Percentiles rank a stretch among this genome's conserved stretches.
These are phyloP conservation scores for Lipomyces mesembrius DNA, from an alignment of 805 yeast species.

Conservation along the genomic window DNA sequence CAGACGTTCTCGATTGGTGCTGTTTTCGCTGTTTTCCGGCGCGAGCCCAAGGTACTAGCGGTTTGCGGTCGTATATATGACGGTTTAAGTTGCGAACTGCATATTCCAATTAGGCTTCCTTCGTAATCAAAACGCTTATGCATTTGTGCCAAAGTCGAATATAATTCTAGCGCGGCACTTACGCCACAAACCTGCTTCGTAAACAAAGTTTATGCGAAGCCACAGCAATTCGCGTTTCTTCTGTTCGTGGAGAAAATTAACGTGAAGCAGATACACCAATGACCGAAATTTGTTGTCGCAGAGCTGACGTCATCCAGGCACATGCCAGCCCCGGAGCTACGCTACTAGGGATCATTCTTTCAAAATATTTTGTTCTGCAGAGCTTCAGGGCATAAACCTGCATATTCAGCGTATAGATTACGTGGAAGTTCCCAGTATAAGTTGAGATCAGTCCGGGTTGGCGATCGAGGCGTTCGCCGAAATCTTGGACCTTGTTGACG, in stretches of 20 bases:
- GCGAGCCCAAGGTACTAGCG: not conserved
- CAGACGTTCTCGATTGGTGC: slow-evolving; percentile 18
- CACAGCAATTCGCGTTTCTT: too few species aligned
- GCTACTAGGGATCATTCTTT: not conserved
- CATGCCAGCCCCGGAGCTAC: slow-evolving; percentile 2
- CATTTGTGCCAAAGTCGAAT: too few species aligned
- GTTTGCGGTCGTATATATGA: not conserved
- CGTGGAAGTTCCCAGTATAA: not conserved
- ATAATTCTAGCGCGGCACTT: too few species aligned
- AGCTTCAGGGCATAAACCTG: not conserved
- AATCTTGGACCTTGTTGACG: not conserved
- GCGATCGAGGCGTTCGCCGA: not conserved
- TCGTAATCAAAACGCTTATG: too few species aligned
- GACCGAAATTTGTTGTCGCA: not conserved
- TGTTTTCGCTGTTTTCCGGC: not conserved
- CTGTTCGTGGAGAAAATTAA: not conserved
- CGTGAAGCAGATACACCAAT: not conserved
- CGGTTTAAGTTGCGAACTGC: too few species aligned
- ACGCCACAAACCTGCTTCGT: too few species aligned
- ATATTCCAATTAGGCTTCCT: too few species aligned
- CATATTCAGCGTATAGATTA: not conserved
- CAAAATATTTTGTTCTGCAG: not conserved
- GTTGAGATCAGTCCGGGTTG: not conserved
- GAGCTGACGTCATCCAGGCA: slow-evolving; percentile 3
- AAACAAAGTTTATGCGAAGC: too few species aligned